These are phyloP conservation scores for Lasiodiplodia sp. DNA, from an alignment of 2,329 filamentous ascomycete species.

Conservation along the genomic window DNA sequence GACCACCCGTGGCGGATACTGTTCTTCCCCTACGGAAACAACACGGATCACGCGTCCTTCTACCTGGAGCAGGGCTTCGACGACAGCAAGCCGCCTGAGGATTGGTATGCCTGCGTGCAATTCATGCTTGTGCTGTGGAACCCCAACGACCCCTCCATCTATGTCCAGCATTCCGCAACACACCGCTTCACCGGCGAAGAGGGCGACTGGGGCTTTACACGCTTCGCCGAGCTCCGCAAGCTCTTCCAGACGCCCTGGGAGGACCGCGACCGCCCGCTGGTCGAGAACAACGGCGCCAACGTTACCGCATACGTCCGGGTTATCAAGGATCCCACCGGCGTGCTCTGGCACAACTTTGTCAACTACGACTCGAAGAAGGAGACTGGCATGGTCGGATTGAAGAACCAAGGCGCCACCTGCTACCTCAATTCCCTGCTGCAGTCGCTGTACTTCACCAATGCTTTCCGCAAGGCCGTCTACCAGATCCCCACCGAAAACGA, in stretches of 20 bases:
- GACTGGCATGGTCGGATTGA: slow-evolving; percentile 94
- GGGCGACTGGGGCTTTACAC: slow-evolving; percentile 98
- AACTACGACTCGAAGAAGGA: slow-evolving; percentile 98
- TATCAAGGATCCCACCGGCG: slow-evolving; percentile 86
- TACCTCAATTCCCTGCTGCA: slow-evolving; percentile 60
- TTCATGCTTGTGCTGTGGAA: slow-evolving; percentile 96
- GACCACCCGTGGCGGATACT: slow-evolving; percentile 93
- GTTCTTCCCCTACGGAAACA: slow-evolving; percentile 95
- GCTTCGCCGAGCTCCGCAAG: slow-evolving; percentile 86
- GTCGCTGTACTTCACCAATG: slow-evolving; percentile 68
- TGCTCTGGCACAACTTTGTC: slow-evolving; percentile 88
- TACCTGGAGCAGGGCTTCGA: slow-evolving; percentile 92
- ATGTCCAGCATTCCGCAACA: slow-evolving; percentile 78
- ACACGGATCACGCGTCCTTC: slow-evolving; percentile 90
- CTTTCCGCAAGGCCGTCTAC: slow-evolving; percentile 97
- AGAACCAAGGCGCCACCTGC: slow-evolving; percentile 86
- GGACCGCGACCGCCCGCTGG: slow-evolving; percentile 70
- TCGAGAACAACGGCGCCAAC: slow-evolving; percentile 79
- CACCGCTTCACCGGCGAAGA: slow-evolving; percentile 97
- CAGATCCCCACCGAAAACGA: slow-evolving; percentile 93
- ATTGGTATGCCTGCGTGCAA: slow-evolving; percentile 97
- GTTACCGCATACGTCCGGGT: slow-evolving; percentile 84
- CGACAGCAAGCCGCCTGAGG: slow-evolving; percentile 79
- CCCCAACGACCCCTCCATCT: slow-evolving; percentile 86
- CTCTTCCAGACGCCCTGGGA: slow-evolving; percentile 85